Conservation (phyloP, 441 rosid species). For the Pelargonium hybrid region DNA sequence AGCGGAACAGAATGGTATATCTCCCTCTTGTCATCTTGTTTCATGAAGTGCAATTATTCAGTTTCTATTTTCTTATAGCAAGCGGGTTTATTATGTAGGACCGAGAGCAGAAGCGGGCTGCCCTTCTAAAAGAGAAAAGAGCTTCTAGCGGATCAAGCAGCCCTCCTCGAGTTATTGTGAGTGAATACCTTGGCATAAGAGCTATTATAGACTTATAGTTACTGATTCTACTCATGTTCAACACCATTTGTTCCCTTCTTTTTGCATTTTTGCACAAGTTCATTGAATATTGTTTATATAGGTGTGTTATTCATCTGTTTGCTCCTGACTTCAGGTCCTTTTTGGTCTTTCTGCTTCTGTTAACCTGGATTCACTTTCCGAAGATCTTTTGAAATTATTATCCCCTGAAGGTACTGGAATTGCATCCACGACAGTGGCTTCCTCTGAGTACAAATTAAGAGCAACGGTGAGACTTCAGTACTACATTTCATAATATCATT, state of each 20-base stretch:
- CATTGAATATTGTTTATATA: neutral
- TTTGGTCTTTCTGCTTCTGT: slow-evolving; percentile 47
- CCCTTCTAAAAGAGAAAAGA: slow-evolving; percentile 67
- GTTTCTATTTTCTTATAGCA: neutral
- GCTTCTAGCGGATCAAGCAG: slow-evolving; percentile 47
- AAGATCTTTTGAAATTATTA: slow-evolving; percentile 36
- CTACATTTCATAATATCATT: neutral
- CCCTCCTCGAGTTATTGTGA: slow-evolving; percentile 80
- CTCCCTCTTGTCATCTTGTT: neutral
- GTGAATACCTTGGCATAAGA: slow-evolving; percentile 14
- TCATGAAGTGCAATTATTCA: neutral
- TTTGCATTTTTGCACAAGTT: neutral
- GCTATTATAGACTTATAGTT: too few relatives aligned
- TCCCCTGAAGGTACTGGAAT: slow-evolving; percentile 28
- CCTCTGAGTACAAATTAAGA: slow-evolving; percentile 62
- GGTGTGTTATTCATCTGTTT: neutral
- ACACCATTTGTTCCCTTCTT: neutral
- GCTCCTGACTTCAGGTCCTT: slow-evolving; percentile 34
- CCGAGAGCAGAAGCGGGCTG: slow-evolving; percentile 70
- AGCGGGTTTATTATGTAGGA: slow-evolving; percentile 30
- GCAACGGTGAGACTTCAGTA: slow-evolving; percentile 40
- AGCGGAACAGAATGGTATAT: slow-evolving; percentile 69
- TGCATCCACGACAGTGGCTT: slow-evolving; percentile 37
- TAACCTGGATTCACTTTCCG: slow-evolving; percentile 36
- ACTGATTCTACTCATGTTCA: neutral